A percentile compares a stretch with the other conserved stretches of the same genome.
Conservation (phyloP, 1,284 basidiomycete genomes). For the Fomes fomentarius region DNA sequence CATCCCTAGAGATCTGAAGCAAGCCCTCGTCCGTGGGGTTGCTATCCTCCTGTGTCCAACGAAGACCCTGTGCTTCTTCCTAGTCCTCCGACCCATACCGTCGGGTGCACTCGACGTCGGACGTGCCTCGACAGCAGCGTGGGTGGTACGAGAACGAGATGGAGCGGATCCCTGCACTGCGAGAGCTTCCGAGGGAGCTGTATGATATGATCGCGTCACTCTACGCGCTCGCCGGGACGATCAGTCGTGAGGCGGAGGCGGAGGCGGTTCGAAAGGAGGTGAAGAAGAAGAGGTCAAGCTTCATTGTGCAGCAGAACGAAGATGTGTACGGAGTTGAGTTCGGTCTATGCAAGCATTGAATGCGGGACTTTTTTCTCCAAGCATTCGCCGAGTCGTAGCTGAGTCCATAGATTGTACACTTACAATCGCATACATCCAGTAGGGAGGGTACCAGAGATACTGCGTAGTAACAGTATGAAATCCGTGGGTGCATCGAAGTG, state of each 20-base stretch:
- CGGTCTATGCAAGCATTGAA: background rate
- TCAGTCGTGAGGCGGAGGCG: conserved; percentile 11
- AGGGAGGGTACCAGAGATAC: no score
- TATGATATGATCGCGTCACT: conserved; percentile 5
- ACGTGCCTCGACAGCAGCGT: conserved; percentile 5
- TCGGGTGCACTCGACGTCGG: conserved; percentile 4
- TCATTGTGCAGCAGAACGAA: conserved; percentile 8
- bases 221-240: background rate
- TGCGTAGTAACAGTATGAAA: no score
- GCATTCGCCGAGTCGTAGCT: no score
- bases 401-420: no score
- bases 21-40: background rate
- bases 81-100: conserved; percentile 32
- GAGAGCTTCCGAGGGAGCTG: conserved; percentile 8
- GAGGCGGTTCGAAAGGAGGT: conserved; percentile 9
- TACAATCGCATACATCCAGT: no score
- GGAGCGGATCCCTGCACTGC: background rate
- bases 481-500: no score
- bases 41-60: conserved; percentile 11
- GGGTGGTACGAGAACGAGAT: conserved; percentile 6
- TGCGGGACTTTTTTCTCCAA: no score
- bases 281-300: conserved; percentile 13
- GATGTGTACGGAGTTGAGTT: no score
- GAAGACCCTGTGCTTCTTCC: conserved; percentile 35
- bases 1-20: background rate